A percentile compares a stretch with the other conserved stretches of the same genome.
phyloP scores from a whole-genome alignment of 345 rosid species.

The Reutealis trisperma region DNA sequence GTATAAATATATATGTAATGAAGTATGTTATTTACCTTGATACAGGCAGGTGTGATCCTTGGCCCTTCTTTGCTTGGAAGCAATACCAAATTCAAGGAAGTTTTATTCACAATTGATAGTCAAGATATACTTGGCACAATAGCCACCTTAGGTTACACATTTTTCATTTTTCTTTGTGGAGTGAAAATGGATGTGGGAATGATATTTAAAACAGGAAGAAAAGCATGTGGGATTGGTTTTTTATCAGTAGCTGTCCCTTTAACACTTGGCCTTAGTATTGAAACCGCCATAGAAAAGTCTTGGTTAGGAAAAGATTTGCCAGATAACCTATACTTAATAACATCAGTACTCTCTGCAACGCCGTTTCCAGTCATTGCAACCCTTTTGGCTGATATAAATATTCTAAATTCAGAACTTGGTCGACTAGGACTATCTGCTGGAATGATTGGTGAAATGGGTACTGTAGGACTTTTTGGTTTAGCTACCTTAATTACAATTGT shows the following conservation, averaged over 20 bases:
- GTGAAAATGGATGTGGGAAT: constrained; percentile 32
- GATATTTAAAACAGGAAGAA: constrained; percentile 20
- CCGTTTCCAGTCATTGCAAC: constrained; percentile 19
- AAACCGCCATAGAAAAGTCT: not conserved
- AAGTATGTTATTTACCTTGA: too few relatives aligned
- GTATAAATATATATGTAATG: not conserved
- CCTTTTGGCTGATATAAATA: constrained; percentile 20
- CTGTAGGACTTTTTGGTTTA: not conserved
- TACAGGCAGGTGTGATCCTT: constrained; percentile 12
- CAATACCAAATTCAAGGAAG: not conserved
- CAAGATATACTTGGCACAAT: not conserved
- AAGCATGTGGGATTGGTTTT: constrained; percentile 9
- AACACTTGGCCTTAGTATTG: not conserved
- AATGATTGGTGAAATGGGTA: constrained; percentile 18
- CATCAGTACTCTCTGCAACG: constrained; percentile 12
- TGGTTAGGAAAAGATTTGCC: not conserved
- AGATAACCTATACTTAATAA: not conserved
- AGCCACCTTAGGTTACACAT: constrained; percentile 14
- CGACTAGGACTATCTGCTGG: constrained; percentile 29
- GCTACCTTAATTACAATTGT: not conserved
- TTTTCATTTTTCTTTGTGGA: constrained; percentile 29
- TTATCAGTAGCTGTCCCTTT: not conserved
- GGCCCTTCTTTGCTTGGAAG: not conserved
- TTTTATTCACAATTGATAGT: constrained; percentile 4
- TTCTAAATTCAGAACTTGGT: constrained; percentile 36